Evolutionary conservation across 805 yeast species (phyloP).

Genomic region (Spathaspora girioi): DNA sequence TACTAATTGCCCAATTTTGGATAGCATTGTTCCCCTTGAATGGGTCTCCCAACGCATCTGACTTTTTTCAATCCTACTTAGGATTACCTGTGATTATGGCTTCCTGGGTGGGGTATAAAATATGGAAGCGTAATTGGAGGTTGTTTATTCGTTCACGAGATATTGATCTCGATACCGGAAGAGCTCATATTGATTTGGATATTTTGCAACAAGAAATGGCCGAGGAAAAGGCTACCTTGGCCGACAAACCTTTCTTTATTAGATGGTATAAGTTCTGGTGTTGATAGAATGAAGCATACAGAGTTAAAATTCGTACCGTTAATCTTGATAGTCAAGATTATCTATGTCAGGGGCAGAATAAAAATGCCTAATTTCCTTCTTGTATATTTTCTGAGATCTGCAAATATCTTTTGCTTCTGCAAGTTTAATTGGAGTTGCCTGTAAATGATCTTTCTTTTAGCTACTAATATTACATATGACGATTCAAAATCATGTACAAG

Average conservation of each 20-base stretch:
- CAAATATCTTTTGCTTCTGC: no score
- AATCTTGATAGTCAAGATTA: no score
- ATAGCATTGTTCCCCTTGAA: constrained; percentile 61
- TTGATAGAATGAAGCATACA: neutral
- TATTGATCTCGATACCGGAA: constrained; percentile 33
- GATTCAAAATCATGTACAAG: no score
- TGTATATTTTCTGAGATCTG: no score
- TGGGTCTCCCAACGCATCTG: constrained; percentile 25
- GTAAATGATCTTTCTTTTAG: no score
- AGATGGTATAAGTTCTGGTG: constrained; percentile 30
- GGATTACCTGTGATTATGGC: constrained; percentile 29
- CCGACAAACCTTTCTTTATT: constrained; percentile 20
- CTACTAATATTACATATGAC: no score
- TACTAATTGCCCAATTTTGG: constrained; percentile 62
- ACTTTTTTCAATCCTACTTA: constrained; percentile 28
- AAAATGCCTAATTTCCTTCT: no score
- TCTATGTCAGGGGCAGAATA: no score
- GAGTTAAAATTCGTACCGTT: no score
- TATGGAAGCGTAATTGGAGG: constrained; percentile 24
- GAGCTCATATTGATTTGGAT: constrained; percentile 30
- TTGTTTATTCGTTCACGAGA: constrained; percentile 24
- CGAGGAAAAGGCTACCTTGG: constrained; percentile 26
- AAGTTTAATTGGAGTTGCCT: no score
- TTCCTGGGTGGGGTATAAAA: constrained; percentile 28
- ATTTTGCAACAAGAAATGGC: constrained; percentile 32